Evolutionary conservation across 768 basidiomycete genomes (phyloP).

Genomic region (Lactifluus subvellereus): DNA sequence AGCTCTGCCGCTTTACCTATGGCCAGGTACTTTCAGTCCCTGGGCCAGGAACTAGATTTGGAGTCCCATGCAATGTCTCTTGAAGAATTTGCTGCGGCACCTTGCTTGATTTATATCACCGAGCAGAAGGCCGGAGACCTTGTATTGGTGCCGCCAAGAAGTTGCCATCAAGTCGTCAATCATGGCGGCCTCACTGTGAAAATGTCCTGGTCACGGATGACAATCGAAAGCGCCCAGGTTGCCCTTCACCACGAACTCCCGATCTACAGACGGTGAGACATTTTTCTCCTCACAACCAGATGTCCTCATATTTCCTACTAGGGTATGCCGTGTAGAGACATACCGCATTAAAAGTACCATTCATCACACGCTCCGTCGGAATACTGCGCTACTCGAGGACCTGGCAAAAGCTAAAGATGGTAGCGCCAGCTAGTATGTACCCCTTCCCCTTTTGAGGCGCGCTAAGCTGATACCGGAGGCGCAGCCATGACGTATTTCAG

Average conservation of each 20-base stretch:
- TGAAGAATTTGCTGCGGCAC: conserved; percentile 57
- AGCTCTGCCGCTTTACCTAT: conserved; percentile 50
- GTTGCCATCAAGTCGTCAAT: conserved; percentile 83
- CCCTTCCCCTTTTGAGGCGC: too few relatives aligned
- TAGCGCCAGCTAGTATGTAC: background rate
- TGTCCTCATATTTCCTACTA: conserved; percentile 28
- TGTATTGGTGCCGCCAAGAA: conserved; percentile 73
- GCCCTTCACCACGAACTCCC: conserved; percentile 72
- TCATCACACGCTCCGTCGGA: conserved; percentile 45
- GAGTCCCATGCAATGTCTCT: conserved; percentile 62
- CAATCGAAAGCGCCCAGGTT: conserved; percentile 48
- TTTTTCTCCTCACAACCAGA: background rate
- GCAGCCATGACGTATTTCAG: conserved; percentile 7
- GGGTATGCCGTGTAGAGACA: conserved; percentile 74
- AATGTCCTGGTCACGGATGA: conserved; percentile 85
- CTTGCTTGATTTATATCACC: conserved; percentile 62
- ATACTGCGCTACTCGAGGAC: conserved; percentile 27
- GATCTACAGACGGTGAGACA: conserved; percentile 64
- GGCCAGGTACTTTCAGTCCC: conserved; percentile 50
- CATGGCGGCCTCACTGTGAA: conserved; percentile 76
- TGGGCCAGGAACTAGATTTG: conserved; percentile 61
- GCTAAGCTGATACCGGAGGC: background rate
- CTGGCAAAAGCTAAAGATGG: background rate
- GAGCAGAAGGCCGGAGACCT: conserved; percentile 75
- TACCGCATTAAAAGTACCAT: conserved; percentile 70